phyloP scores from a whole-genome alignment of 192 early-diverging fungal genomes.

The Backusella circina region DNA sequence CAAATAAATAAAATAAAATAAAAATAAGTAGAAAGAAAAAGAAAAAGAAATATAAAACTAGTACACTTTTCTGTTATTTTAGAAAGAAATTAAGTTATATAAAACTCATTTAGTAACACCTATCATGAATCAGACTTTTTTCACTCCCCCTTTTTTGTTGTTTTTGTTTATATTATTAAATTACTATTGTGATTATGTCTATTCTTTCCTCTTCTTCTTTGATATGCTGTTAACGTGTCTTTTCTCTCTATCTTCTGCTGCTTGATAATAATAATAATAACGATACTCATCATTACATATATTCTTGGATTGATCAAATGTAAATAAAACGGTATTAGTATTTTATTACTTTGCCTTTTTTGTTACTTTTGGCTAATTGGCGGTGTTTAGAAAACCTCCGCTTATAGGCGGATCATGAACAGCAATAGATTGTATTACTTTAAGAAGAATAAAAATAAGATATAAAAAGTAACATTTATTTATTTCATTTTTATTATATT shows the following conservation, averaged over 20 bases:
- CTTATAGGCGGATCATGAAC: neutral
- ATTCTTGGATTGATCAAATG: neutral
- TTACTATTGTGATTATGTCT: neutral
- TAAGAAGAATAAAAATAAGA: neutral
- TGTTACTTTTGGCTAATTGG: neutral
- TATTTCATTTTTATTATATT: neutral
- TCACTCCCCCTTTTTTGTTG: neutral
- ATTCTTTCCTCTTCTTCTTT: neutral
- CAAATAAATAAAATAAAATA: neutral
- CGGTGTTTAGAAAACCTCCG: constrained; percentile 4
- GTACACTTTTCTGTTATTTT: neutral
- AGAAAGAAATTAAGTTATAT: constrained; percentile 5
- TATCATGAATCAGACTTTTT: neutral
- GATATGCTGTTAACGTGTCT: neutral
- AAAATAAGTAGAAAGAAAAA: neutral
- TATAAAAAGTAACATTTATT: neutral
- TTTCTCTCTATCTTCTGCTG: neutral
- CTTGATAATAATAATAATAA: neutral
- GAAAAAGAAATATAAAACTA: neutral
- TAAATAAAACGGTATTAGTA: neutral
- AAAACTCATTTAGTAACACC: neutral
- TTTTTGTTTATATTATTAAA: neutral
- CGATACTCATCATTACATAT: neutral
- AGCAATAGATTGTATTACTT: neutral
- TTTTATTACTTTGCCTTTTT: neutral